Evolutionary conservation across 495 filamentous ascomycete species (phyloP), one percentile per base, ranked within the genome.

Genomic region (Pyrenula aspistea): DNA sequence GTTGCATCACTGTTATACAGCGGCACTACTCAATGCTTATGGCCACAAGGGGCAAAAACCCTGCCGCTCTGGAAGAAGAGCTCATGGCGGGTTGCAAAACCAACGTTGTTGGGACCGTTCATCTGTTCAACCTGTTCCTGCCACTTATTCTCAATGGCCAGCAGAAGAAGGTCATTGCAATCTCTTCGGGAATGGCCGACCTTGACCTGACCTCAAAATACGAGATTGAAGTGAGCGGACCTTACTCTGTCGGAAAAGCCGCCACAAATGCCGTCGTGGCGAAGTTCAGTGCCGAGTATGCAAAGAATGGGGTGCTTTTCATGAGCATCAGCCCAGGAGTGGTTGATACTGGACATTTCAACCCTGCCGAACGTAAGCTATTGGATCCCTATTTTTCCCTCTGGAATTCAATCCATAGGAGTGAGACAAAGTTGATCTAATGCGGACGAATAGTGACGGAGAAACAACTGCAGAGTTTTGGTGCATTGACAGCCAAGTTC

Each of bases 101-200:
- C 47, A 78, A 75, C 55, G 60, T 64, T 51, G 22, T 73, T 53
- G 72, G 69, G 25, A 65, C 65, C 42, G 53, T 77, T 62, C 68
- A 77, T 53, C 61, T 73, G 0, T 72, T 69, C 61, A 77, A 74
- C 61, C 49, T 66, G 25, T 78, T 73, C 61, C 42, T 77, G 12
- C 73, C 75, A 0, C 63, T 77, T 4, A 67, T 77, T 57, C 53
- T 63, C 2, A 63, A 63, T 22, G 74, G 73, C n/a, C 61, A 57
- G 10, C 59, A 25, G n/a, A 78, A 77, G 66, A 80, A 80, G 55
- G 65, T 75, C 48, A 65, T 78, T 53, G 49, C 65, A 25, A 68
- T 79, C 25, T 70, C 71, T 2, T 63, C 66, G 2, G 75, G 70
- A 23, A 36, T 65, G 12, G 73, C 60, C 3, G 75, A 50, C 48